Conservation (phyloP, 2,329 filamentous ascomycete genomes). For the Xenoacremonium recifei region DNA sequence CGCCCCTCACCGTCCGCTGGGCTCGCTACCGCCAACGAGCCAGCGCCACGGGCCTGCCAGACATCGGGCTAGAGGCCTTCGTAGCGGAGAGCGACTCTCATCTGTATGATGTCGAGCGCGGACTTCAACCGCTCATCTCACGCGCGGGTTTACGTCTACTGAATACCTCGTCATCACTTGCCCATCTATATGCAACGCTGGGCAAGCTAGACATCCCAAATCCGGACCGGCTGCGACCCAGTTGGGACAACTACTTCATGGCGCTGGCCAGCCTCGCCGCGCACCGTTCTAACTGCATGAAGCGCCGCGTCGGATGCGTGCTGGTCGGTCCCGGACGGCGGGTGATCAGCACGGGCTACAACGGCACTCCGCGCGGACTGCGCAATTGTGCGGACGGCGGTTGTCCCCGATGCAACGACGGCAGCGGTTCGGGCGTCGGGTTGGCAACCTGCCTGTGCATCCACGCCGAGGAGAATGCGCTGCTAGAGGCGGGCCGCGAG, state of each 20-base stretch:
- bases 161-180: constrained; percentile 74
- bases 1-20: constrained; percentile 82
- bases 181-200: constrained; percentile 71
- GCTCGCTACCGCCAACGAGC: constrained; percentile 60
- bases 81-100: constrained; percentile 65
- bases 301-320: constrained; percentile 91
- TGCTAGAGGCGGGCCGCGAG: constrained; percentile 91
- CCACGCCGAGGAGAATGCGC: constrained; percentile 97
- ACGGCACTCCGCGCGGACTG: constrained; percentile 89
- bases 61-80: constrained; percentile 53
- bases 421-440: constrained; percentile 64
- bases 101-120: constrained; percentile 65
- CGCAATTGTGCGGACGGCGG: constrained; percentile 92
- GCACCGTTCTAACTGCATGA: constrained; percentile 96
- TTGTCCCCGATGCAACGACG: constrained; percentile 82
- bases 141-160: constrained; percentile 81
- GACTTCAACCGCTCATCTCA: constrained; percentile 74
- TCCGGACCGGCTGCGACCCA: constrained; percentile 76
- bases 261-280: constrained; percentile 88
- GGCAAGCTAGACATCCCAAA: constrained; percentile 74
- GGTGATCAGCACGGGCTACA: constrained; percentile 95
- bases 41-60: constrained; percentile 16
- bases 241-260: constrained; percentile 99
- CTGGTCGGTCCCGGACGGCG: constrained; percentile 76
- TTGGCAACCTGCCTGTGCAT: constrained; percentile 90